Evolutionary conservation across 805 yeast species (phyloP).

Genomic region (Zygoascus tannicola): DNA sequence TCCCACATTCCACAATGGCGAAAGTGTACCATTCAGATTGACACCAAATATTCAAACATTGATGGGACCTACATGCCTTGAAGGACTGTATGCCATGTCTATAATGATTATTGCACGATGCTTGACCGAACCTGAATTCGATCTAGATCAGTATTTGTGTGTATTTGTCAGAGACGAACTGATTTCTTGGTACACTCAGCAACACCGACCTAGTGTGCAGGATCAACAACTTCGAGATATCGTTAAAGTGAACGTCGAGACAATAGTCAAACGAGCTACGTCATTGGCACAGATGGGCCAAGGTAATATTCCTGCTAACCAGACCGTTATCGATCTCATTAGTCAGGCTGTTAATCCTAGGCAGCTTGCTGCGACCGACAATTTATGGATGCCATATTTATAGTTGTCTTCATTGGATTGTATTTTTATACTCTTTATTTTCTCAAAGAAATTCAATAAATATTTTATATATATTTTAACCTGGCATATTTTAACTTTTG

Average conservation of each 20-base stretch:
- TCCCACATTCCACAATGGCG: constrained; percentile 85
- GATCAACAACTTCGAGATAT: constrained; percentile 79
- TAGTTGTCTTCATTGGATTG: constrained; percentile 23
- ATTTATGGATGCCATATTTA: constrained; percentile 92
- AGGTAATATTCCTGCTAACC: constrained; percentile 67
- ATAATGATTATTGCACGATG: constrained; percentile 81
- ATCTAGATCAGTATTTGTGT: constrained; percentile 83
- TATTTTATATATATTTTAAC: too few relatives aligned
- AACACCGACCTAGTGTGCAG: constrained; percentile 64
- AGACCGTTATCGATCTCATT: constrained; percentile 79
- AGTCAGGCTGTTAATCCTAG: constrained; percentile 94
- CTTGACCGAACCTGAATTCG: constrained; percentile 83
- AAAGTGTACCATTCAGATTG: constrained; percentile 89
- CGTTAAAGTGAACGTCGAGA: constrained; percentile 79
- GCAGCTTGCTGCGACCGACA: constrained; percentile 82
- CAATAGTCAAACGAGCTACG: constrained; percentile 66
- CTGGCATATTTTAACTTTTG: too few relatives aligned
- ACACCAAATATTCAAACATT: constrained; percentile 92
- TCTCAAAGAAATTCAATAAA: neutral
- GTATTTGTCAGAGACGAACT: constrained; percentile 93
- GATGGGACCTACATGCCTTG: constrained; percentile 89
- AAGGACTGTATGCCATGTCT: constrained; percentile 82
- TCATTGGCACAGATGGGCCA: constrained; percentile 61
- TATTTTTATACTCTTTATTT: neutral
- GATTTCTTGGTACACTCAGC: constrained; percentile 88